phyloP scores from a whole-genome alignment of 768 basidiomycete species.

The Psilocybe cyanescens region DNA sequence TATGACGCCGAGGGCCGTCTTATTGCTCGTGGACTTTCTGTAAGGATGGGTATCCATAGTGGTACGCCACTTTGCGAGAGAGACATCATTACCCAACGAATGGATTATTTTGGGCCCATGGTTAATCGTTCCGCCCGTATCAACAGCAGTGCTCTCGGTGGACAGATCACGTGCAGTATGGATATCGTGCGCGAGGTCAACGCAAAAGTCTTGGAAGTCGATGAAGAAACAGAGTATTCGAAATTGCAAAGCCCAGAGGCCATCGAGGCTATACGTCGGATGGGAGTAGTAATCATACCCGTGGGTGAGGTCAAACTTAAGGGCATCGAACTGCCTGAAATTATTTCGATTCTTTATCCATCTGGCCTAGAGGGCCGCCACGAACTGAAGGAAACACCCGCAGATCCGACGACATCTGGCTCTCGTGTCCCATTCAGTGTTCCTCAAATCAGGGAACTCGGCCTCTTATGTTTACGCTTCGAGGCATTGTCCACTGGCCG shows the following conservation, averaged over 20 bases:
- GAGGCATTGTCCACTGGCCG: conserved; percentile 74
- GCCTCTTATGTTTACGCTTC: conserved; percentile 72
- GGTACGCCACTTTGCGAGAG: conserved; percentile 88
- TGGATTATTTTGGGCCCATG: conserved; percentile 98
- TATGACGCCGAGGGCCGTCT: conserved; percentile 66
- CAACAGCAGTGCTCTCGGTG: conserved; percentile 80
- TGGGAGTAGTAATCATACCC: conserved; percentile 71
- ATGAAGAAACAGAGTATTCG: conserved; percentile 64
- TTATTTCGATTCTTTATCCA: conserved; percentile 86
- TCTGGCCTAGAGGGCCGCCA: conserved; percentile 71
- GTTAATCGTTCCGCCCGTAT: conserved; percentile 94
- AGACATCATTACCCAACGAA: conserved; percentile 89
- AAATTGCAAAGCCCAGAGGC: conserved; percentile 58
- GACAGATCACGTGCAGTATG: conserved; percentile 90
- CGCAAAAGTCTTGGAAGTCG: conserved; percentile 58
- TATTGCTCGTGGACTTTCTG: conserved; percentile 86
- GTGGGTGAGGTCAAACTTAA: conserved; percentile 94
- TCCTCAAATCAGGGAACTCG: conserved; percentile 77
- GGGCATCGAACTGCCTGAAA: conserved; percentile 91
- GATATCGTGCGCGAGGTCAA: conserved; percentile 86
- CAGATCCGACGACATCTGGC: conserved; percentile 38
- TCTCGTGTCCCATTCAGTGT: conserved; percentile 68
- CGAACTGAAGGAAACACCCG: conserved; percentile 47
- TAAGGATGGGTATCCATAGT: conserved; percentile 98
- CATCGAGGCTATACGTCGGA: conserved; percentile 73